These are phyloP conservation scores for Wickerhamiella musiphila DNA, from an alignment of 805 yeast genomes.

Conservation along the genomic window DNA sequence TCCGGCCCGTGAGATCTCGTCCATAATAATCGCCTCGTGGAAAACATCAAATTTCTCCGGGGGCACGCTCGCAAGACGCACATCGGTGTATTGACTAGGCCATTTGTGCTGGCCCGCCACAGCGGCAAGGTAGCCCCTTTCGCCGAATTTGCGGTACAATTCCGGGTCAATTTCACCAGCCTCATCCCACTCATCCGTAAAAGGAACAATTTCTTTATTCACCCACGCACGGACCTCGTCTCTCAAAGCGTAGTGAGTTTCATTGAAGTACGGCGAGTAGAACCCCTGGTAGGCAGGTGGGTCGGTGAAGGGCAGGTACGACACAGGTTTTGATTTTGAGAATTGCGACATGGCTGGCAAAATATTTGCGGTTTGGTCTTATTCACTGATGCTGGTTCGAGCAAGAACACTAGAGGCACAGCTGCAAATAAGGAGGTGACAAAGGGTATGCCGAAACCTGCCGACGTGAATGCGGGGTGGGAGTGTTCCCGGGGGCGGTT, in stretches of 20 bases:
- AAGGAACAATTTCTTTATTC: constrained; percentile 24
- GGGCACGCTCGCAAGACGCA: constrained; percentile 22
- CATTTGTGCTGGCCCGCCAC: constrained; percentile 22
- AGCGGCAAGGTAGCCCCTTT: constrained; percentile 26
- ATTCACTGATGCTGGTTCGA: no score
- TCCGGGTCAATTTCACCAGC: constrained; percentile 21
- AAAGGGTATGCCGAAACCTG: no score
- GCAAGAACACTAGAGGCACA: no score
- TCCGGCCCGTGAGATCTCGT: constrained; percentile 25
- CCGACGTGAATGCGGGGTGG: no score
- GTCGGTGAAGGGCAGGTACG: constrained; percentile 24
- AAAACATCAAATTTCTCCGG: constrained; percentile 24
- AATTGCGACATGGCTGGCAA: neutral
- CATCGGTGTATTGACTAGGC: constrained; percentile 23
- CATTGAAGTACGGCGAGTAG: constrained; percentile 24
- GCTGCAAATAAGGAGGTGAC: no score
- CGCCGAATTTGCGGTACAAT: constrained; percentile 22
- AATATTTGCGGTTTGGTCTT: neutral
- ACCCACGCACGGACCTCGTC: constrained; percentile 25
- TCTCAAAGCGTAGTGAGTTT: constrained; percentile 25
- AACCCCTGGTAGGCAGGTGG: constrained; percentile 27
- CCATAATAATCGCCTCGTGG: constrained; percentile 25
- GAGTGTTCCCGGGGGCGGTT: no score
- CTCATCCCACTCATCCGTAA: constrained; percentile 28
- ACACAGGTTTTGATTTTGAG: constrained; percentile 6